Conservation (phyloP, 2,329 filamentous ascomycete genomes). For the Xenosphaeropsis pyriputrescens region DNA sequence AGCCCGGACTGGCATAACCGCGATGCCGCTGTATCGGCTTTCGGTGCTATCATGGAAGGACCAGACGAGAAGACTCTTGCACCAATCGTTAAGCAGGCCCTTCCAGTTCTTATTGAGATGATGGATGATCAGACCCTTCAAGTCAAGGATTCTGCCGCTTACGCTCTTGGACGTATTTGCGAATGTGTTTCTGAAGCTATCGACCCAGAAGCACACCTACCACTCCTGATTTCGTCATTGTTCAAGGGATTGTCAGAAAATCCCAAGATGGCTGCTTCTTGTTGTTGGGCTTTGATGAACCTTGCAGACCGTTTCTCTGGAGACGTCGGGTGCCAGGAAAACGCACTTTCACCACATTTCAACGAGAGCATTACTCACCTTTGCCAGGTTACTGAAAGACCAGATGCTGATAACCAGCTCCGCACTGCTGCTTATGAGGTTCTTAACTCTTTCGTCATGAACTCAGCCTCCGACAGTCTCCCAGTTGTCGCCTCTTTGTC, state of each 20-base stretch:
- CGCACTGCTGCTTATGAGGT: slow-evolving; percentile 96
- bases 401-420: slow-evolving; percentile 73
- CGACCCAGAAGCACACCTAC: slow-evolving; percentile 69
- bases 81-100: slow-evolving; percentile 88
- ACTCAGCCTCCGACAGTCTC: slow-evolving; percentile 76
- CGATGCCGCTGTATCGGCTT: slow-evolving; percentile 92
- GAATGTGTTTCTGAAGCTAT: slow-evolving; percentile 87
- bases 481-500: slow-evolving; percentile 68
- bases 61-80: slow-evolving; percentile 86
- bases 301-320: slow-evolving; percentile 89
- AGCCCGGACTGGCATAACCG: slow-evolving; percentile 88
- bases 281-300: slow-evolving; percentile 99
- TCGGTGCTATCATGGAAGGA: slow-evolving; percentile 97
- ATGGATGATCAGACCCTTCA: slow-evolving; percentile 85
- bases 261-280: slow-evolving; percentile 93
- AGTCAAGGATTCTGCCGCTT: slow-evolving; percentile 91
- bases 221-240: slow-evolving; percentile 71
- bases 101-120: slow-evolving; percentile 77
- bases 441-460: slow-evolving; percentile 84
- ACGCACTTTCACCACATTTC: slow-evolving; percentile 84
- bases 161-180: slow-evolving; percentile 89
- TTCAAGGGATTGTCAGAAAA: slow-evolving; percentile 84
- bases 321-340: slow-evolving; percentile 61
- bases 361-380: slow-evolving; percentile 80
- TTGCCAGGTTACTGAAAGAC: slow-evolving; percentile 69